Evolutionary conservation across 352 stramenopile genomes (phyloP).

Genomic region (Elongisporangium prolatum): DNA sequence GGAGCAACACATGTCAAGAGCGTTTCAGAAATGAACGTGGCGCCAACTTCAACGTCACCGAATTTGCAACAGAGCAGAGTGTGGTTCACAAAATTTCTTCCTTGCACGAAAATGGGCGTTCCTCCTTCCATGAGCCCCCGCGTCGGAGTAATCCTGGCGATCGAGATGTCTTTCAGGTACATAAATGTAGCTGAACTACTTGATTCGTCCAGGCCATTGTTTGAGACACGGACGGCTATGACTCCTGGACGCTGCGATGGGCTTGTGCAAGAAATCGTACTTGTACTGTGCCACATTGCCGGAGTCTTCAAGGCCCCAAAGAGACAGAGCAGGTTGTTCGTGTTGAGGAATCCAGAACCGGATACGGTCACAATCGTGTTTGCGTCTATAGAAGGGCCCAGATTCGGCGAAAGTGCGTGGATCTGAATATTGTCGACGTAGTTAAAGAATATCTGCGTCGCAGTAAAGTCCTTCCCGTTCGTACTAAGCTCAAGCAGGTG

Average conservation of each 20-base stretch:
- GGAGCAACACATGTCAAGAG: slow-evolving; percentile 81
- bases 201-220: slow-evolving; percentile 78
- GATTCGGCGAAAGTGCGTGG: slow-evolving; percentile 33
- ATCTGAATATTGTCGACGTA: slow-evolving; percentile 43
- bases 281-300: slow-evolving; percentile 41
- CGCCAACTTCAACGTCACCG: slow-evolving; percentile 51
- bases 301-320: slow-evolving; percentile 32
- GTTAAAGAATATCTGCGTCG: slow-evolving; percentile 34
- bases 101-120: slow-evolving; percentile 88
- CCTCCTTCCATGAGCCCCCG: slow-evolving; percentile 72
- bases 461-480: slow-evolving; percentile 53
- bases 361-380: slow-evolving; percentile 61
- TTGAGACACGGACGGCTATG: slow-evolving; percentile 71
- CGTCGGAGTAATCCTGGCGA: slow-evolving; percentile 71
- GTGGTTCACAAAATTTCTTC: slow-evolving; percentile 92
- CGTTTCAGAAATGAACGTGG: slow-evolving; percentile 74
- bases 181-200: slow-evolving; percentile 39
- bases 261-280: slow-evolving; percentile 50
- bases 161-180: slow-evolving; percentile 83
- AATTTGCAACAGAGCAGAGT: slow-evolving; percentile 88
- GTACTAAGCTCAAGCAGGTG: slow-evolving; percentile 49
- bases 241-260: slow-evolving; percentile 51
- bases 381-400: slow-evolving; percentile 47
- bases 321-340: slow-evolving; percentile 44
- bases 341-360: slow-evolving; percentile 59